A percentile compares a stretch with the other conserved stretches of the same genome.
phyloP scores from a whole-genome alignment of 495 filamentous ascomycete species.

The Cetradonia linearis region DNA sequence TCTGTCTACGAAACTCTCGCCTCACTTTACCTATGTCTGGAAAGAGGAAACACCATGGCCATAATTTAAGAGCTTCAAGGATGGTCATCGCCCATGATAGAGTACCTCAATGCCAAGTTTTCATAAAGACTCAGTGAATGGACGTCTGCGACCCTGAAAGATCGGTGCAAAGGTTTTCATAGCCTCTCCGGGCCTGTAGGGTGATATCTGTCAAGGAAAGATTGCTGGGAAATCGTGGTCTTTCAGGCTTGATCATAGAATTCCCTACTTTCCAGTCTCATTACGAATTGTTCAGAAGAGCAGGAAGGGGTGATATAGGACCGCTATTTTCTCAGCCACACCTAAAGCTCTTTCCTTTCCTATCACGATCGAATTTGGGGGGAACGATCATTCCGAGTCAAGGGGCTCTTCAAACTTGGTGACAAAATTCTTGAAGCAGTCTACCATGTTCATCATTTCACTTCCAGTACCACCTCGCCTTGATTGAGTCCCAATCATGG shows the following conservation, averaged over 20 bases:
- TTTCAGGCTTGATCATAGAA: no score
- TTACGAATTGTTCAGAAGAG: background rate
- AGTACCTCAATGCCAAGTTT: background rate
- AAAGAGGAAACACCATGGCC: background rate
- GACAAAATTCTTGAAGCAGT: no score
- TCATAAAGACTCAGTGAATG: background rate
- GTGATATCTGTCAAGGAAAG: no score
- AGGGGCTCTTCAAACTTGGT: no score
- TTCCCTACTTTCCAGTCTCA: background rate
- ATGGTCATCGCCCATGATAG: background rate
- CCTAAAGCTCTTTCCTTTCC: background rate
- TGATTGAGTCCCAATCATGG: conserved; percentile 39
- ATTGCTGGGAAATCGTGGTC: no score
- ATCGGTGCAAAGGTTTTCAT: background rate
- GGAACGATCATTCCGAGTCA: background rate
- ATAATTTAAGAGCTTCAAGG: background rate
- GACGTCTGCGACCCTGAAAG: background rate
- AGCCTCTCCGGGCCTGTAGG: no score
- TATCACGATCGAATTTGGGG: background rate
- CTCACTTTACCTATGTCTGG: background rate
- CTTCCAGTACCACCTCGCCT: background rate
- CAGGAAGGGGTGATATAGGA: background rate
- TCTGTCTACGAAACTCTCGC: background rate
- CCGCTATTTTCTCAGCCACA: background rate
- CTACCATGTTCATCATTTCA: background rate